Base-by-base conservation (phyloP, 2,329 filamentous ascomycete species). In the Basipetospora chlamydospora region DNA sequence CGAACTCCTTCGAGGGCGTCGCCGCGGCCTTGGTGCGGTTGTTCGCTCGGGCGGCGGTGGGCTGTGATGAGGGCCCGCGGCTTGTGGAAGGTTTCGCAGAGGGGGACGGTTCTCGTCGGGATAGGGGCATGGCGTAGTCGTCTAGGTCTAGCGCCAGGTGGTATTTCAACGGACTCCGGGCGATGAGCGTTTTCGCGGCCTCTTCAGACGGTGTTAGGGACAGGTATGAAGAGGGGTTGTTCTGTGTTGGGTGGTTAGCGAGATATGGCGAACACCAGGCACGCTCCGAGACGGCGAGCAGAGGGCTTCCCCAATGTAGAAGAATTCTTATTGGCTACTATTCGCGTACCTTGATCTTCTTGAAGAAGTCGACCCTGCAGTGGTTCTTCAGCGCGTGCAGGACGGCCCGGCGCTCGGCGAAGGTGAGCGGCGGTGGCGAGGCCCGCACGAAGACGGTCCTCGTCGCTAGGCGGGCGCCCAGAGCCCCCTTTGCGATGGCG, bases 331-430 rank as follows among this genome's bases (percentile, higher is more conserved):
- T n/a, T n/a, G n/a, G n/a, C n/a, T n/a, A n/a, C n/a, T n/a, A n/a
- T n/a, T n/a, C n/a, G 46, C 52, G 33, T 45, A 60, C 60, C 31
- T 58, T 51, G 25, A 65, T 51, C 49, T 58, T 61, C 52, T 63
- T 67, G 49, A 75, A 75, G 25, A 64, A 55, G 28, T 73, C 65
- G 30, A 73, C 58, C 2, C 56, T 51, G 38, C 63, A 65, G 44
- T 65, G 55, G 38, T 58, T 56, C 50, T 70, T 61, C 16, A 75
- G 54, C 20, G 63, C 58, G 29, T 64, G 62, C 23, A 75, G 53
- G 15, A 75, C 58, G 6, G 68, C 67, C 17, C 69, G 66, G 6
- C 70, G 64, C 51, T 75, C 68, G 21, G 60, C 57, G 43, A 75
- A 64, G 32, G 43, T 66, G n/a, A 54, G 46, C 9, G 71, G 70